Percentiles rank a stretch among this genome's conserved stretches.
Conservation (phyloP, 257 asterid genomes). For the Ehretia macrophylla region DNA sequence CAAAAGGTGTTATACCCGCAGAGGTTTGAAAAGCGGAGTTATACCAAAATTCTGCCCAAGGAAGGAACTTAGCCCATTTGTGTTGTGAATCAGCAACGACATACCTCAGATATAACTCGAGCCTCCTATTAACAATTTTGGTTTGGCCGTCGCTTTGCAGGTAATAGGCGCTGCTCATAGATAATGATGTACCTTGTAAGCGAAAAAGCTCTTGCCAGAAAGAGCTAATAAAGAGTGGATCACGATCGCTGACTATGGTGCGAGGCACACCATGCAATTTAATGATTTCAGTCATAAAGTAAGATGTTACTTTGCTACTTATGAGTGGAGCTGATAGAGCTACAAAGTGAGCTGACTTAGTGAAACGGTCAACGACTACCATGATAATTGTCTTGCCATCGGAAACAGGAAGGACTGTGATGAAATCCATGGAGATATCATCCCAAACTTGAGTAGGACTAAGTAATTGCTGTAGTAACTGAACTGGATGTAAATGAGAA, state of each 20-base stretch:
- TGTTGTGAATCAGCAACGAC: not conserved
- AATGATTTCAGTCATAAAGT: not conserved
- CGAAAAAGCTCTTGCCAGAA: not conserved
- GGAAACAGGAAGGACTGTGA: not conserved
- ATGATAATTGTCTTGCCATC: not conserved
- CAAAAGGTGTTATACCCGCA: not conserved
- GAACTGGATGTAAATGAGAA: not conserved
- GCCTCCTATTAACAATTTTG: not conserved
- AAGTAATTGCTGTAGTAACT: not conserved
- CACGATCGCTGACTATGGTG: constrained; percentile 1
- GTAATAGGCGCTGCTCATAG: not conserved
- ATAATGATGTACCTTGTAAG: not conserved
- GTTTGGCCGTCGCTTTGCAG: constrained; percentile 5
- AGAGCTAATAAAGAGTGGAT: not conserved
- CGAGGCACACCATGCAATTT: not conserved
- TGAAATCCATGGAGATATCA: not conserved
- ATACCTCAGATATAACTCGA: not conserved
- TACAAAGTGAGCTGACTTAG: not conserved
- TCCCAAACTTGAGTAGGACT: not conserved
- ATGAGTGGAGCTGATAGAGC: not conserved
- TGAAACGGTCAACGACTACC: not conserved
- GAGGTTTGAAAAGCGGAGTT: constrained; percentile 3
- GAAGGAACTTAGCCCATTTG: not conserved
- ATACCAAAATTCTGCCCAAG: constrained; percentile 5
- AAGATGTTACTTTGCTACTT: not conserved